Conservation (phyloP, 441 rosid genomes). For the Pelargonium citronellum region DNA sequence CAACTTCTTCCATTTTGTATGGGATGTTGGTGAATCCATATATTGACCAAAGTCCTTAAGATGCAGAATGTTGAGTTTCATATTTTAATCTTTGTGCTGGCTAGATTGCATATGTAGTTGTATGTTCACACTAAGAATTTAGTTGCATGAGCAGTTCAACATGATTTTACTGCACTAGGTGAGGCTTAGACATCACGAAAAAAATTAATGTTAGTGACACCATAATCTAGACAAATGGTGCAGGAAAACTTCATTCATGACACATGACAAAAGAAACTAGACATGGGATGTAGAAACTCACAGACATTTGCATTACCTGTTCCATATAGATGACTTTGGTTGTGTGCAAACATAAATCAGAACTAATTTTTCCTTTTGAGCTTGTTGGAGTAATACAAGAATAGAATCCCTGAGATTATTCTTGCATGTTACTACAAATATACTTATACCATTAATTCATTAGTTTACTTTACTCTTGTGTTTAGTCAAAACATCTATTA, state of each 20-base stretch:
- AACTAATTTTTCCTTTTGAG: neutral
- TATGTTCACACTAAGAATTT: neutral
- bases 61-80: neutral
- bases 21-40: neutral
- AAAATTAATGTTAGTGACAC: neutral
- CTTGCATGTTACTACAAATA: neutral
- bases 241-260: neutral
- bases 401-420: neutral
- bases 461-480: neutral
- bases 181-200: neutral
- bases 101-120: constrained; percentile 4
- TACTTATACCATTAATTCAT: neutral
- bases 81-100: neutral
- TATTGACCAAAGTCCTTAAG: constrained; percentile 1
- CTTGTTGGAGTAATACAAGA: neutral
- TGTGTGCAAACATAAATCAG: neutral
- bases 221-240: neutral
- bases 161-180: neutral
- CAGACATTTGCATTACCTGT: constrained; percentile 1
- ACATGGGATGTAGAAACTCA: neutral
- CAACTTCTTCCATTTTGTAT: neutral
- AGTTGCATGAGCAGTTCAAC: neutral
- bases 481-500: neutral
- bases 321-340: neutral
- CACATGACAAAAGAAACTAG: constrained; percentile 4